Evolutionary conservation across 768 basidiomycete species (phyloP).

Genomic region (Clitopilus passeckerianus): DNA sequence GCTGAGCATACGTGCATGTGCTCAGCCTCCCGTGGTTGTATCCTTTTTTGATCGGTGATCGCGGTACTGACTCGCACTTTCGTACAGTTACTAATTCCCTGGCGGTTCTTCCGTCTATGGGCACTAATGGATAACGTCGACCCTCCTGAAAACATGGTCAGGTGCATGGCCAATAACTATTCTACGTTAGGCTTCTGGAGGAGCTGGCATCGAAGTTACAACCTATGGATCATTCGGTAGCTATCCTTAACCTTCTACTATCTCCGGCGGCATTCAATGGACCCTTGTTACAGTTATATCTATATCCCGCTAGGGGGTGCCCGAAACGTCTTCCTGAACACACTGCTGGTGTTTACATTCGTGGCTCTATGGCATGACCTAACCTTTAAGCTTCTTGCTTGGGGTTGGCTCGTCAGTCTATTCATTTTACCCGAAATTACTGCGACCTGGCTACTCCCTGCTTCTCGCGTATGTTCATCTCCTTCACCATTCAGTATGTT

Average conservation of each 20-base stretch:
- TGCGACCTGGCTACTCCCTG: constrained; percentile 56
- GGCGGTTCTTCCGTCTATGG: constrained; percentile 97
- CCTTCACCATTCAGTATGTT: not conserved
- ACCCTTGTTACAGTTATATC: constrained; percentile 63
- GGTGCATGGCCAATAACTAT: constrained; percentile 98
- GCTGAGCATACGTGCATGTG: not conserved
- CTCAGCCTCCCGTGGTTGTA: too few relatives aligned
- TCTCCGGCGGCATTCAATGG: not conserved
- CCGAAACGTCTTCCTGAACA: constrained; percentile 50
- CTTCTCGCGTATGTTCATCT: constrained; percentile 48
- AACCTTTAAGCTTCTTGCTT: constrained; percentile 79
- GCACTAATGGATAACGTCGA: constrained; percentile 84
- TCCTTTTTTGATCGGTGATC: not conserved
- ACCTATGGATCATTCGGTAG: constrained; percentile 90
- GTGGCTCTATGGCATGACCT: constrained; percentile 98
- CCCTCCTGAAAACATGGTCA: constrained; percentile 97
- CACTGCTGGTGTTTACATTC: constrained; percentile 84
- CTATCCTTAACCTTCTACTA: not conserved
- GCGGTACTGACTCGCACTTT: not conserved
- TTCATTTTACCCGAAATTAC: constrained; percentile 87
- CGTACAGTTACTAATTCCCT: constrained; percentile 79
- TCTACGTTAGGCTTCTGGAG: constrained; percentile 92
- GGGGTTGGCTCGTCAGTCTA: constrained; percentile 94
- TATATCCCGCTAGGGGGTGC: constrained; percentile 90
- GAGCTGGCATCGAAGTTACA: constrained; percentile 95